Percentiles rank a stretch among this genome's conserved stretches.
Conservation (phyloP, 2,329 filamentous ascomycete genomes). For the Aphanocladium album region DNA sequence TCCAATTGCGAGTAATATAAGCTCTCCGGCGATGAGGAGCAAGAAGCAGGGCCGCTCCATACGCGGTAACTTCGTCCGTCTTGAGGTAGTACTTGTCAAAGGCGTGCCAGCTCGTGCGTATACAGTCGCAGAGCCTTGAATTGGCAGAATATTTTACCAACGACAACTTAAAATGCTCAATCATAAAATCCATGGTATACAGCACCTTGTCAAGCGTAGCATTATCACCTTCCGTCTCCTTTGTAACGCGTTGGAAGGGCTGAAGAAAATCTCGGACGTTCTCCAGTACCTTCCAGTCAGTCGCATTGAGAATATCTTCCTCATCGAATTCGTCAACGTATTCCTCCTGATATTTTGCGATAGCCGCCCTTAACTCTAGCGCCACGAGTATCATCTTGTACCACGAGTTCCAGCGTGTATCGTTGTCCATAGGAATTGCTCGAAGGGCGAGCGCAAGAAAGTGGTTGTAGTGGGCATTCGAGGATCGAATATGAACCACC, state of each 20-base stretch:
- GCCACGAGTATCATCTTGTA: neutral
- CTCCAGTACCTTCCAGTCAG: neutral
- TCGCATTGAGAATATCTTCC: neutral
- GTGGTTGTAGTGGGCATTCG: neutral
- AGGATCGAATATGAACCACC: neutral
- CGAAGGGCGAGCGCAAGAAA: neutral
- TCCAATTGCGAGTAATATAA: neutral
- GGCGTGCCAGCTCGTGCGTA: neutral
- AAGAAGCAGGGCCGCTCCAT: neutral
- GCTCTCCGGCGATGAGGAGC: neutral
- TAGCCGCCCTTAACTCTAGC: too few relatives aligned
- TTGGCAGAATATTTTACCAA: neutral
- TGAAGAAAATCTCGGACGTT: neutral
- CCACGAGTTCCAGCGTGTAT: neutral
- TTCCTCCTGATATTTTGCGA: too few relatives aligned
- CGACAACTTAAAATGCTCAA: neutral
- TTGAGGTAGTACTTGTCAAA: neutral
- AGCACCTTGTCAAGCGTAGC: neutral
- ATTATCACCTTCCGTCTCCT: neutral
- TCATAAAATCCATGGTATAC: neutral
- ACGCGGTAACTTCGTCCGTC: neutral
- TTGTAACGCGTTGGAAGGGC: neutral
- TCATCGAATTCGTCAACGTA: neutral
- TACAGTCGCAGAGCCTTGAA: neutral
- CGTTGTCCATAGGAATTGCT: neutral